Conservation (phyloP, 306 rosid species). For the Urtica urens region DNA sequence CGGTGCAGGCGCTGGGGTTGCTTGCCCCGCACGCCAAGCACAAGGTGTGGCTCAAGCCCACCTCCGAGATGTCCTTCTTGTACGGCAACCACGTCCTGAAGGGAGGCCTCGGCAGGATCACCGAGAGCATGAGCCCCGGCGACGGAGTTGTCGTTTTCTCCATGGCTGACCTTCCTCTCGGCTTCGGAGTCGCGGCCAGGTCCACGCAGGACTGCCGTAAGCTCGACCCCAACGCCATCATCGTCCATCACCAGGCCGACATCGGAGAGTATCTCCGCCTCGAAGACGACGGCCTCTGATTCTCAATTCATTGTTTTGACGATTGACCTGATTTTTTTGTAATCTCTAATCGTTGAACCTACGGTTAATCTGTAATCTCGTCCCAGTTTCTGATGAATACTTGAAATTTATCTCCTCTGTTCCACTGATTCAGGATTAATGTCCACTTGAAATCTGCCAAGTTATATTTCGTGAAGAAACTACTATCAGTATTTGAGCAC, state of each 20-base stretch:
- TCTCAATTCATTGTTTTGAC: no score
- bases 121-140: slow-evolving; percentile 58
- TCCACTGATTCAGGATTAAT: no score
- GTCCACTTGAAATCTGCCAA: no score
- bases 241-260: slow-evolving; percentile 85
- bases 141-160: slow-evolving; percentile 92
- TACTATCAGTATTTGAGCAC: no score
- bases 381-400: no score
- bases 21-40: slow-evolving; percentile 73
- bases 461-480: no score
- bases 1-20: slow-evolving; percentile 47
- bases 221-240: slow-evolving; percentile 81
- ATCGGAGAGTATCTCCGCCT: slow-evolving; percentile 86
- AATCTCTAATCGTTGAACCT: no score
- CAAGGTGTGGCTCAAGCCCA: slow-evolving; percentile 88
- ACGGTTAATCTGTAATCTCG: no score
- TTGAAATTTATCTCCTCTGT: no score
- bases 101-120: slow-evolving; percentile 76
- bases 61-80: slow-evolving; percentile 73
- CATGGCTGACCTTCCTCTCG: slow-evolving; percentile 81
- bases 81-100: slow-evolving; percentile 83
- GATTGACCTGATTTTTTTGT: no score
- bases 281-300: no score
- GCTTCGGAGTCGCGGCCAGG: slow-evolving; percentile 80
- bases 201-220: slow-evolving; percentile 92